A percentile compares a stretch with the other conserved stretches of the same genome.
phyloP scores from a whole-genome alignment of 208 protist species.

The Acanthamoeba castellanii region DNA sequence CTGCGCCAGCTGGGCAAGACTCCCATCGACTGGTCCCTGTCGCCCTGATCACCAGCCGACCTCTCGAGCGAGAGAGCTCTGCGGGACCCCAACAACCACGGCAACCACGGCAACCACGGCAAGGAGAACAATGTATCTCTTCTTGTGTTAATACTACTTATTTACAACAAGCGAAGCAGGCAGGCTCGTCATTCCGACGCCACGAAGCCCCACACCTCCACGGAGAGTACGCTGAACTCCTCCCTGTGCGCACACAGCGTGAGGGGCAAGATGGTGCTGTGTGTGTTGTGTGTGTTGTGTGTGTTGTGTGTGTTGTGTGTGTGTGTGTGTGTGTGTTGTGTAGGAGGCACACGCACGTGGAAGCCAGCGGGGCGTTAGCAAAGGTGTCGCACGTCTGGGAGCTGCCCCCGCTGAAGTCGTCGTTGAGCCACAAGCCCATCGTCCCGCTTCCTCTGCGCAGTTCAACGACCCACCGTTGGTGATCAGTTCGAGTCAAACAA shows the following conservation, averaged over 20 bases:
- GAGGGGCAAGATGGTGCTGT: not conserved
- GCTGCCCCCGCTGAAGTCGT: slow-evolving; percentile 5
- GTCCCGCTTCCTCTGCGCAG: slow-evolving; percentile 27
- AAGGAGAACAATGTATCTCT: too few relatives aligned
- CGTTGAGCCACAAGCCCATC: slow-evolving; percentile 58
- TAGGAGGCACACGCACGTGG: not conserved
- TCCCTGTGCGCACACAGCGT: not conserved
- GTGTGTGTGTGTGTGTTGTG: too few relatives aligned
- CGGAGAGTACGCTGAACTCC: slow-evolving; percentile 18
- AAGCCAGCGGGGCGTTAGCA: slow-evolving; percentile 12
- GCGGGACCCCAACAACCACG: too few relatives aligned
- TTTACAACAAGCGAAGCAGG: too few relatives aligned
- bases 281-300: not conserved
- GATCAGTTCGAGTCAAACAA: not conserved
- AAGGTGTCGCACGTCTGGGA: slow-evolving; percentile 62
- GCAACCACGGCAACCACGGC: too few relatives aligned
- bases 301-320: too few relatives aligned
- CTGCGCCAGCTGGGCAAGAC: slow-evolving; percentile 51
- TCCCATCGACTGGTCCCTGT: slow-evolving; percentile 77
- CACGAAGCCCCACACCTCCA: slow-evolving; percentile 58
- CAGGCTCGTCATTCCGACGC: not conserved
- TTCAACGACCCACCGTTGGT: too few relatives aligned
- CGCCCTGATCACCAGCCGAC: not conserved
- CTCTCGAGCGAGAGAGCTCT: too few relatives aligned
- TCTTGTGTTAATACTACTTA: too few relatives aligned